These are phyloP conservation scores for Phytophthora chlamydospora DNA, from an alignment of 352 stramenopile genomes.

Conservation along the genomic window DNA sequence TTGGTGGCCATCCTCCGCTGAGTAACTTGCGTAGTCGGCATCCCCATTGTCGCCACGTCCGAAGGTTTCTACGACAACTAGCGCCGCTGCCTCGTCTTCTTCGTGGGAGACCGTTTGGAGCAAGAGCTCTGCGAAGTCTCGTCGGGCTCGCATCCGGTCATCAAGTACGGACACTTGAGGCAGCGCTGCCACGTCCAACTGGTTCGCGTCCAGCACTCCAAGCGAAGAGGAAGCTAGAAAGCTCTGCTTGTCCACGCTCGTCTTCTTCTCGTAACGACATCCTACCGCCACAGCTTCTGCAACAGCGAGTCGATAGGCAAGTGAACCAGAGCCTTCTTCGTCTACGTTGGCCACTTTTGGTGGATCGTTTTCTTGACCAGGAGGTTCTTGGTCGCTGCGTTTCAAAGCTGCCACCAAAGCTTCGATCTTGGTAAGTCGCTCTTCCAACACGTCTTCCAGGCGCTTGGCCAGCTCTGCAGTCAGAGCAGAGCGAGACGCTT, in stretches of 20 bases:
- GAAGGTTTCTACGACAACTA: conserved; percentile 22
- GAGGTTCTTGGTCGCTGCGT: neutral
- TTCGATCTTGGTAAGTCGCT: conserved; percentile 36
- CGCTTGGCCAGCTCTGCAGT: conserved; percentile 20
- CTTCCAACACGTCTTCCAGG: conserved; percentile 31
- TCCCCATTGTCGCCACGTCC: conserved; percentile 7
- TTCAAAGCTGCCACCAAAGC: conserved; percentile 23
- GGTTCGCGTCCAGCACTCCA: conserved; percentile 22
- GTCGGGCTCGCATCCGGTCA: conserved; percentile 35
- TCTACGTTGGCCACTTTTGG: neutral
- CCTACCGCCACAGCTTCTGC: conserved; percentile 28
- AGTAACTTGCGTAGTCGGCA: conserved; percentile 26
- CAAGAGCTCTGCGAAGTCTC: conserved; percentile 41
- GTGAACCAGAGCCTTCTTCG: conserved; percentile 1
- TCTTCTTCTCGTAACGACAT: conserved; percentile 26
- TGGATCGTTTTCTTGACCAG: neutral
- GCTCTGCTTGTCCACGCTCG: conserved; percentile 1
- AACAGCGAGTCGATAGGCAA: conserved; percentile 26
- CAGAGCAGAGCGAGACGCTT: conserved; percentile 2
- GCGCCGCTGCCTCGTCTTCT: neutral
- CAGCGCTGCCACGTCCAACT: conserved; percentile 5
- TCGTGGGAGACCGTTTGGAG: conserved; percentile 26
- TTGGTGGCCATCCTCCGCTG: neutral
- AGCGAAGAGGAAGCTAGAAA: conserved; percentile 14
- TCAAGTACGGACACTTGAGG: conserved; percentile 18